Conservation (phyloP, 2,329 filamentous ascomycete genomes). For the Aspergillus pseudonomiae region DNA sequence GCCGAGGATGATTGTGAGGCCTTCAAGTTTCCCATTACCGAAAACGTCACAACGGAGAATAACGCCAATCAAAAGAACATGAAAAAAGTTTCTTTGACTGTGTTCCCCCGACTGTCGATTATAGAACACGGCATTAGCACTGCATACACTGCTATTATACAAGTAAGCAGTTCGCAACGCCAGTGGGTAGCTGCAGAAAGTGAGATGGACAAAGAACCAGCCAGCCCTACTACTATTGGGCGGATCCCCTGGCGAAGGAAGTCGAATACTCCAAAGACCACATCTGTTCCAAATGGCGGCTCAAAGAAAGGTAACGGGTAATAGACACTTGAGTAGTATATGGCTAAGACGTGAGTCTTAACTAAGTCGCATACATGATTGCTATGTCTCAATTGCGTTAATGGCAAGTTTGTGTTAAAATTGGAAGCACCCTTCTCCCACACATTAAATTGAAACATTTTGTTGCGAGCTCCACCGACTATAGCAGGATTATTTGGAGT, state of each 20-base stretch:
- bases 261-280: neutral
- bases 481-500: too few relatives aligned
- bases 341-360: too few relatives aligned
- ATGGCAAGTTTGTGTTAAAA: too few relatives aligned
- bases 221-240: neutral
- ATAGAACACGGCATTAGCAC: neutral
- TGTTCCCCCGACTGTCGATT: neutral
- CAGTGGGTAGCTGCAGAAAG: neutral
- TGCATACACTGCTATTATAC: neutral
- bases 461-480: too few relatives aligned
- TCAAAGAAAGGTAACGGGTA: neutral
- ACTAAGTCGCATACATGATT: too few relatives aligned
- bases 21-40: neutral
- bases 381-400: too few relatives aligned
- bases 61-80: neutral
- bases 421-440: too few relatives aligned
- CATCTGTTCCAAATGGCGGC: neutral
- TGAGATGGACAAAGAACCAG: neutral
- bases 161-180: neutral
- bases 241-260: neutral
- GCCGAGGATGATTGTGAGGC: neutral
- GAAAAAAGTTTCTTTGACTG: neutral
- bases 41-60: neutral
- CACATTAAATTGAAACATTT: too few relatives aligned
- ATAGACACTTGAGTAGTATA: too few relatives aligned